Evolutionary conservation across 768 basidiomycete species (phyloP), one percentile per base, ranked within the genome.

Genomic region (Pseudohyphozyma bogoriensis): DNA sequence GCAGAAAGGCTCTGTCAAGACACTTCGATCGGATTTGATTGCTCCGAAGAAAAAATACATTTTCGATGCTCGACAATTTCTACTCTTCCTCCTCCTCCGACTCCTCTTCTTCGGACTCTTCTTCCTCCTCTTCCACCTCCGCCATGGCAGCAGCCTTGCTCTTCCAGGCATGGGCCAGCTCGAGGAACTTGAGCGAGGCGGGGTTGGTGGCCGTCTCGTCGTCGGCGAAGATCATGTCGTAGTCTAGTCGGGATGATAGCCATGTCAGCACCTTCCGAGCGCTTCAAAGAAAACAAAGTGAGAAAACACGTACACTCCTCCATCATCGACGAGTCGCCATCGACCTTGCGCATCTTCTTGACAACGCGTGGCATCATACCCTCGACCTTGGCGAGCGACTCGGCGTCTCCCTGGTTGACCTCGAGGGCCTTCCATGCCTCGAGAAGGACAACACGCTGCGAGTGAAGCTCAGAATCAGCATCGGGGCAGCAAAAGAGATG

Each of bases 401-500:
- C 82, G 13, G 80, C 73, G 1, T 83, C 79, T 22, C 95, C 93
- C 60, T 88, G 77, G 42, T 79, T 79, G 71, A 87, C 80, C 74
- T 99, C 95, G 71, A 92, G 95, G 2, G 83, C 78, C 77, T 93
- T 95, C 95, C 95, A 99, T 1, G 88, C 86, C 71, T 93, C 86
- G 29, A 99, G 80, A 22, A 99, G 76, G 5, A 87, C 85, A 58
- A 91, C 89, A 58, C 92, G 90, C 89, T 92, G 69, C 31, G 10
- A 5, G n/a, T n/a, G n/a, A 33, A 47, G 16, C 39, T 12, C 22
- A 3, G 26, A 15, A 20, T 22, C 20, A 55, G 32, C 33, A 35
- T 12, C 32, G 6, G 31, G 31, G 39, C 12, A 10, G 2, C 39
- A 36, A 20, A 35, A 24, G 28, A 10, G 13, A 18, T 11, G 20